Base-by-base conservation (phyloP, 1,284 basidiomycete species). In the Apiotrichum sp. region DNA sequence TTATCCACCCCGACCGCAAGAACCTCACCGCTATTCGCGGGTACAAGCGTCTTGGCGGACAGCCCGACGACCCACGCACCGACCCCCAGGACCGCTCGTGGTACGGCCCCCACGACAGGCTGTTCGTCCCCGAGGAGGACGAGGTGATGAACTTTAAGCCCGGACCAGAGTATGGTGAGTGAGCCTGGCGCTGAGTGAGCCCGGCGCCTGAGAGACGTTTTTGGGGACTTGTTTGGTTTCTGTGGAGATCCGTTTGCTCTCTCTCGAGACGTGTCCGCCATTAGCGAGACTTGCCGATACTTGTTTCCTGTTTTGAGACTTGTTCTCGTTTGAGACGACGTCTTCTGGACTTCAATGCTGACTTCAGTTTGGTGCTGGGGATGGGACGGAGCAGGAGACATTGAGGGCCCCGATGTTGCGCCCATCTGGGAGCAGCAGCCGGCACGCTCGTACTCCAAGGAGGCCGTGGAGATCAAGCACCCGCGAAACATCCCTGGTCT, bases 361-460 rank as follows among this genome's bases (percentile, higher is more conserved):
- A 55, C 58, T 7, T 32, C 70, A 93, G 92, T 95, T 7, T 96
- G 92, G 92, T 96, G 92, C 72, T 96, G 93, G 93, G 93, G 93
- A 29, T 97, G 93, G 93, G 93, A 97, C 70, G 93, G 93, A 39
- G 93, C 93, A 3, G 93, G 93, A 46, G 93, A 96, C 71, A 81
- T 97, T 31, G 93, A 95, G 62, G 92, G 90, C 45, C 91, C 90
- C 0, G 90, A 77, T 61, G 89, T 96, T 4, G 93, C 96, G 68
- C 93, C 93, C 6, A 87, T 97, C 61, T 97, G 93, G 93, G 93
- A 96, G 73, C 69, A 74, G 35, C 87, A 88, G 84, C 81, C 88
- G 16, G 84, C 87, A 63, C 83, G 80, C 67, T 83, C 86, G 22
- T 84, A 78, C 52, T 75, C 75, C 11, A 56, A 80, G 1, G 83